Conservation (phyloP, 164 flowering plant genomes). For the Euptelea pleiosperma region DNA sequence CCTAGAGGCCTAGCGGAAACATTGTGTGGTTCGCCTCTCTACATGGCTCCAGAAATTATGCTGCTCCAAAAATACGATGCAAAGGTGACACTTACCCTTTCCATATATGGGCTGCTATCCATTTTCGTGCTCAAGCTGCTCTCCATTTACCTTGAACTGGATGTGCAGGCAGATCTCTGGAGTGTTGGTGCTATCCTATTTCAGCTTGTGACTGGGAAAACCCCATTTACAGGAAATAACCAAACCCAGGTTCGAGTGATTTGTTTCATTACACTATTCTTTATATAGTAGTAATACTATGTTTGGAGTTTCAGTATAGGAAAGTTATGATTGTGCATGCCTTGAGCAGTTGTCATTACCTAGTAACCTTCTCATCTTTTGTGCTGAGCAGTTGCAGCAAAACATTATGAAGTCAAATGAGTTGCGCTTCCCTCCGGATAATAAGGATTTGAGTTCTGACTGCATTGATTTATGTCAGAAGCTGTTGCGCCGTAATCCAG, state of each 20-base stretch:
- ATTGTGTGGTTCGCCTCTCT: constrained; percentile 97
- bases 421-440: constrained; percentile 62
- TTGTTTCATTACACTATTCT: not conserved
- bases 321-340: not conserved
- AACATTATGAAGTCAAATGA: constrained; percentile 77
- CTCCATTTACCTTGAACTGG: constrained; percentile 23
- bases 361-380: constrained; percentile 1
- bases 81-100: constrained; percentile 53
- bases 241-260: constrained; percentile 61
- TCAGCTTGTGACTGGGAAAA: constrained; percentile 82
- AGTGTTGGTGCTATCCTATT: constrained; percentile 89
- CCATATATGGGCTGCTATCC: not conserved
- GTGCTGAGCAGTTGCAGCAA: constrained; percentile 65
- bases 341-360: not conserved
- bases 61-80: constrained; percentile 97
- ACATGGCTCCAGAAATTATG: constrained; percentile 99
- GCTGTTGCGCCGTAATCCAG: constrained; percentile 83
- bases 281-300: no score
- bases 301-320: not conserved
- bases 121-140: constrained; percentile 1
- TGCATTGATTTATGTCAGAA: constrained; percentile 81
- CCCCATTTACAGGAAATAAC: constrained; percentile 76
- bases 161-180: constrained; percentile 95
- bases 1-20: constrained; percentile 97
- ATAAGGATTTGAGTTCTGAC: constrained; percentile 46